These are phyloP conservation scores for Suillus fuscotomentosus DNA, from an alignment of 768 basidiomycete genomes.

Conservation along the genomic window DNA sequence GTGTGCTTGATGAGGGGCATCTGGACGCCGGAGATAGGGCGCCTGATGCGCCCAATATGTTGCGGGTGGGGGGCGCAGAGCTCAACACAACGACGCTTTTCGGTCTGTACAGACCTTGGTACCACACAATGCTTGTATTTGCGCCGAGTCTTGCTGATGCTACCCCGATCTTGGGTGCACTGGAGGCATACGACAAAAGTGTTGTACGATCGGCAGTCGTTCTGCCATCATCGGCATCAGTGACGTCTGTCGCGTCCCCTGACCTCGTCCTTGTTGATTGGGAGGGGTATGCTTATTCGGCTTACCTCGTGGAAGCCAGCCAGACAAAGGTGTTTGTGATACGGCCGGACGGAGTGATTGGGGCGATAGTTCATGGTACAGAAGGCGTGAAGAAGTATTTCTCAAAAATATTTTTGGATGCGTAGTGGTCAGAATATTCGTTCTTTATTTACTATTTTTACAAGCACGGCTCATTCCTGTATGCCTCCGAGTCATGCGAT, in stretches of 20 bases:
- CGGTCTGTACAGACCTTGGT: slow-evolving; percentile 23
- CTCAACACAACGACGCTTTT: slow-evolving; percentile 22
- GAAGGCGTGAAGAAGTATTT: slow-evolving; percentile 14
- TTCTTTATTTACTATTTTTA: no score
- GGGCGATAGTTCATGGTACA: slow-evolving; percentile 25
- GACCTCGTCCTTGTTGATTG: slow-evolving; percentile 34
- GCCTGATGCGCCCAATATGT: slow-evolving; percentile 17
- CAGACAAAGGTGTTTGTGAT: slow-evolving; percentile 32
- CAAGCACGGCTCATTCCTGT: no score
- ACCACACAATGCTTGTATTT: slow-evolving; percentile 12
- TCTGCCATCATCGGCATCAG: background rate
- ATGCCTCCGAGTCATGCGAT: no score
- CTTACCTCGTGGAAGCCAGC: slow-evolving; percentile 31
- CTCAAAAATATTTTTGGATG: background rate
- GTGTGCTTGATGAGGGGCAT: slow-evolving; percentile 13
- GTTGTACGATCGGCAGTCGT: slow-evolving; percentile 3
- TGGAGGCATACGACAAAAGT: background rate
- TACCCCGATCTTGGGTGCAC: background rate
- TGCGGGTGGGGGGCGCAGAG: slow-evolving; percentile 7
- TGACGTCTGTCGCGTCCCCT: background rate
- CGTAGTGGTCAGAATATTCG: background rate
- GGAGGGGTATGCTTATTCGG: slow-evolving; percentile 33
- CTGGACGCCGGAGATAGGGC: slow-evolving; percentile 11
- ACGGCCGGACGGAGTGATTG: slow-evolving; percentile 20
- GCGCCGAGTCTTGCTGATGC: slow-evolving; percentile 5